Base-by-base conservation (phyloP, 176 grass and related monocot genomes). In the Eragrostis nindensis region DNA sequence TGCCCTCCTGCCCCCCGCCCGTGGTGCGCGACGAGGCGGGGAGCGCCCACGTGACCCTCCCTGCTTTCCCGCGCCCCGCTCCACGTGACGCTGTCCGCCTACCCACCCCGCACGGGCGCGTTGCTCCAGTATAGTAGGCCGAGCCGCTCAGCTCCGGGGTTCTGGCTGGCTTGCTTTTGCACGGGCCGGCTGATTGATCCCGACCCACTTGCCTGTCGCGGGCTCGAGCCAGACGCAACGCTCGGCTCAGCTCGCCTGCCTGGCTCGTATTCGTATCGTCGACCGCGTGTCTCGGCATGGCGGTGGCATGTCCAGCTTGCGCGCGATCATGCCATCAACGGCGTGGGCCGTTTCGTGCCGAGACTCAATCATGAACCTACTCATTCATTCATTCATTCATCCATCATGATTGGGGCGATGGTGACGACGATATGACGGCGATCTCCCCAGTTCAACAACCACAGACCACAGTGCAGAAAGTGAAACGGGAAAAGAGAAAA, bases 31-130 rank as follows among this genome's bases (percentile, higher is more conserved):
- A 41, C 74, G 57, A 57, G 73, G 21, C n/a, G 40, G 68, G 26
- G 38, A n/a, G 25, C 68, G 27, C 44, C 71, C 78, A 75, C 85
- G 85, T 86, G 84, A 80, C 64, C 22, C 72, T 26, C 73, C 79
- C 12, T n/a, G 25, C 46, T 82, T 87, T 71, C 85, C 19, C 73
- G 73, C 73, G 79, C 21, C 3, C 2, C 8, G 44, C 6, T 36
- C 65, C 83, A 87, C 73, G 79, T 87, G 85, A 87, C 62, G 62
- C 30, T 79, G 62, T 67, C 57, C 29, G 39, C 54, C 69, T 30
- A 15, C 9, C n/a, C n/a, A n/a, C n/a, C 70, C 52, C 52, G 52
- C 52, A 55, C 52, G 18, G 7, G 52, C 52, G 49, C 32, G 32
- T 1, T 36, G n/a, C n/a, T n/a, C n/a, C n/a, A n/a, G n/a, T 36